Evolutionary conservation across 2,329 filamentous ascomycete genomes (phyloP).

Genomic region (Coniochaeta sp.): DNA sequence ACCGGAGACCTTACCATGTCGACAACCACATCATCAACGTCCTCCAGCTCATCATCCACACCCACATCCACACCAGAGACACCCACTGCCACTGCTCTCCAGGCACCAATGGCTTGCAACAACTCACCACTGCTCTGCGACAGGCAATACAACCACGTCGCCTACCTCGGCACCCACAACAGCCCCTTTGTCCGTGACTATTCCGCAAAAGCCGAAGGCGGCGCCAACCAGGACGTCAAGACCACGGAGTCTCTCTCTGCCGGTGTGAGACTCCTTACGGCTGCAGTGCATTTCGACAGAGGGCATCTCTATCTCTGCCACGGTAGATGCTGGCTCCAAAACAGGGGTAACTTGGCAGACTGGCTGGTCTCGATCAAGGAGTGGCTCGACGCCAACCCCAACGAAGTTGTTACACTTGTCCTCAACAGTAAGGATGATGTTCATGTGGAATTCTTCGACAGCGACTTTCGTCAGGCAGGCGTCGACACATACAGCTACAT

Average conservation of each 20-base stretch:
- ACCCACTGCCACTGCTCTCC: conserved; percentile 20
- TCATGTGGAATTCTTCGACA: conserved; percentile 45
- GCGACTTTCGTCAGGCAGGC: conserved; percentile 48
- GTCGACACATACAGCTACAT: conserved; percentile 56
- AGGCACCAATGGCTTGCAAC: conserved; percentile 56
- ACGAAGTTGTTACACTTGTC: conserved; percentile 70
- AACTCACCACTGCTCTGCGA: conserved; percentile 70
- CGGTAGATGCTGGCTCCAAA: conserved; percentile 57
- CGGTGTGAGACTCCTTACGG: conserved; percentile 64
- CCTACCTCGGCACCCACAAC: conserved; percentile 71
- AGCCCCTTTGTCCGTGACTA: conserved; percentile 63
- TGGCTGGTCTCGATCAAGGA: conserved; percentile 59
- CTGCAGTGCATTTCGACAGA: conserved; percentile 60
- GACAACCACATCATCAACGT: neutral
- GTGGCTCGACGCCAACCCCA: conserved; percentile 64
- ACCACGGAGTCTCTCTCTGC: conserved; percentile 63
- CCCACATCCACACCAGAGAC: conserved; percentile 13
- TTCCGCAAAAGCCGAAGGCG: conserved; percentile 52
- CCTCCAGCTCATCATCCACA: conserved; percentile 7
- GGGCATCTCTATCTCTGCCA: conserved; percentile 63
- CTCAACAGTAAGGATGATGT: conserved; percentile 64
- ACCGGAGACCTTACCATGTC: too few species aligned
- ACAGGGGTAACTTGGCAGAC: conserved; percentile 56
- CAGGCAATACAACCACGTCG: conserved; percentile 67
- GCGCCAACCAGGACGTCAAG: conserved; percentile 70